These are phyloP conservation scores for Leccinellum luteum DNA, from an alignment of 768 basidiomycete species.

Conservation along the genomic window DNA sequence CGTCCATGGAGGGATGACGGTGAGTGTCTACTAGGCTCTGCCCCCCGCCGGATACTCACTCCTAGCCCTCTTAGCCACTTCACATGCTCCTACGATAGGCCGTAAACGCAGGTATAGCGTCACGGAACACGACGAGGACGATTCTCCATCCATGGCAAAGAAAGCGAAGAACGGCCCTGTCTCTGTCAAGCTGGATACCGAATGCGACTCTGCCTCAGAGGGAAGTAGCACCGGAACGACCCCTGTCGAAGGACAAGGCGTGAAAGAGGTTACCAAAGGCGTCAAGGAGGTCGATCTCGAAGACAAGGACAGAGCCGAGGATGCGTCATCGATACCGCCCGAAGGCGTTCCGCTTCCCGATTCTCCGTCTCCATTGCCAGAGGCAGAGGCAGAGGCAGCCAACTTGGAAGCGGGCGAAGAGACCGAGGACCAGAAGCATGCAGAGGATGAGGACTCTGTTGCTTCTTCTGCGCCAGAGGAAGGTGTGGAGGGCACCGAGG, in stretches of 20 bases:
- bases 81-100: slow-evolving; percentile 67
- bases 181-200: slow-evolving; percentile 27
- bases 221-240: slow-evolving; percentile 15
- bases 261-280: slow-evolving; percentile 70
- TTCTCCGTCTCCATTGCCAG: slow-evolving; percentile 31
- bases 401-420: slow-evolving; percentile 8
- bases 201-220: slow-evolving; percentile 22
- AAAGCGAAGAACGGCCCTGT: slow-evolving; percentile 28
- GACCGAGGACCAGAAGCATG: slow-evolving; percentile 10
- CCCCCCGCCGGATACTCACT: background rate
- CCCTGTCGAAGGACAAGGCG: slow-evolving; percentile 40
- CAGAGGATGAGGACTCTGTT: slow-evolving; percentile 19
- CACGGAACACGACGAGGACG: slow-evolving; percentile 39
- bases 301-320: slow-evolving; percentile 28
- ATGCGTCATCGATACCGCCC: slow-evolving; percentile 18
- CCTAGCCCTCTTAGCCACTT: slow-evolving; percentile 53
- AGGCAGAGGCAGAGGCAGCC: slow-evolving; percentile 11
- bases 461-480: slow-evolving; percentile 21
- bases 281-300: slow-evolving; percentile 68
- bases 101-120: slow-evolving; percentile 63
- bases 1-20: slow-evolving; percentile 78
- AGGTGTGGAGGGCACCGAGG: slow-evolving; percentile 3
- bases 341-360: slow-evolving; percentile 39
- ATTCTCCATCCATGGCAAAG: slow-evolving; percentile 29
- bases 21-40: slow-evolving; percentile 35